A percentile compares a stretch with the other conserved stretches of the same genome.
These are phyloP conservation scores for Xylaria curta DNA, from an alignment of 495 filamentous ascomycete genomes.

Conservation along the genomic window DNA sequence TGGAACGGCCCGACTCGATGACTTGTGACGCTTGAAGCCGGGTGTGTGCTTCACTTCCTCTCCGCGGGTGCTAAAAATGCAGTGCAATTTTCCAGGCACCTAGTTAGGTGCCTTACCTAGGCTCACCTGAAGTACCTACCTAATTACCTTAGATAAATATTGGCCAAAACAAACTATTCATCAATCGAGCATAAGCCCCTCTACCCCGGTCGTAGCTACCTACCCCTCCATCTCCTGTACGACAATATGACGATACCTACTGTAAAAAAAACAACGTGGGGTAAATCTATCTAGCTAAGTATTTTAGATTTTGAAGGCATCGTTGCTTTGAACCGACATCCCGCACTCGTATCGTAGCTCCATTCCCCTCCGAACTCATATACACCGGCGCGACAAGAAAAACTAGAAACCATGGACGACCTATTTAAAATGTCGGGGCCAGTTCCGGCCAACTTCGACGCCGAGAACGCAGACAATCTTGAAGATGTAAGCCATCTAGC, in stretches of 20 bases:
- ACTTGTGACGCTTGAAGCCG: no score
- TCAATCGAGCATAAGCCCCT: neutral
- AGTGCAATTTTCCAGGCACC: no score
- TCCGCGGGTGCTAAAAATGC: no score
- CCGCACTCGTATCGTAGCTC: neutral
- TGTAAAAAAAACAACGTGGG: constrained; percentile 15
- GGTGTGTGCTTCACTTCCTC: no score
- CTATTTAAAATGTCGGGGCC: constrained; percentile 39
- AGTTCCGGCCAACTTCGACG: constrained; percentile 51
- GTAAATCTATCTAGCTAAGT: neutral
- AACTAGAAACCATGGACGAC: constrained; percentile 32
- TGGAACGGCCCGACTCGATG: neutral
- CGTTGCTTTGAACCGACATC: neutral
- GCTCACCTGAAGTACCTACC: no score
- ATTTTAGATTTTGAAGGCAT: neutral
- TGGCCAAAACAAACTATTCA: neutral
- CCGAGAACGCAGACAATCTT: constrained; percentile 55
- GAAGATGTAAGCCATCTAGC: constrained; percentile 49
- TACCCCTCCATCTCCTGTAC: neutral
- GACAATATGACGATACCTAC: neutral
- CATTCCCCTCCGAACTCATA: neutral
- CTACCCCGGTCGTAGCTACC: neutral
- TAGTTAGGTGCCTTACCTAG: no score
- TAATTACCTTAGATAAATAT: neutral
- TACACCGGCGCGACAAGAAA: neutral